Base-by-base conservation (phyloP, 352 stramenopile genomes). In the Globisporangium cystogenes region DNA sequence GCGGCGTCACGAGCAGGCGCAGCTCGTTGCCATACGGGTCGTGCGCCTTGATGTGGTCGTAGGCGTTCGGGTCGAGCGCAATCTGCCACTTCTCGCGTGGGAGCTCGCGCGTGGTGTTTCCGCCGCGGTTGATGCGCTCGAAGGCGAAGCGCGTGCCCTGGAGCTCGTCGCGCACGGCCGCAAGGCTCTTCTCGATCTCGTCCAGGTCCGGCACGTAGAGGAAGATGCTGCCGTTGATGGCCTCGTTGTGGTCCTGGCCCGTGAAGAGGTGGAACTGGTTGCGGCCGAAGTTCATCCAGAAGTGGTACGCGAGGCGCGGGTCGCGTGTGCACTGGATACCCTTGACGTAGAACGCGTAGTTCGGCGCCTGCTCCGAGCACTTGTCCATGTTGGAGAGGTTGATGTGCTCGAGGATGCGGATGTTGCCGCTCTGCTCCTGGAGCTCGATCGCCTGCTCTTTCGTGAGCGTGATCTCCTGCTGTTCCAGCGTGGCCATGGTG, bases 251-350 rank as follows among this genome's bases (percentile, higher is more conserved):
- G 39, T 67, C 53, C 59, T 88, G 74, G 29, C 72, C 48, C 26
- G 77, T 85, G 59, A 88, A 86, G 26, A 88, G 52, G 51, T 88
- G 77, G 57, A 88, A 88, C 62, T 88, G 77, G 60, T 84, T 78
- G 55, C 76, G 73, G 0, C 70, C 77, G 33, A 72, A 85, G 48
- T 88, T 88, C 53, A 74, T 76, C 69, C 76, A 85, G 51, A 86
- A 82, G 56, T 86, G 74, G 58, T 81, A 85, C n/a, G 65, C 56
- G 21, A 88, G 64, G 15, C 77, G 74, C 39, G 77, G 72, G 55
- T 88, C 77, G 14, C 74, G 74, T 53, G 77, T 69, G 68, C 77
- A 88, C 48, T 72, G 70, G 24, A 88, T 63, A 0, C 74, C 75
- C 48, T 72, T 64, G 59, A 88, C 79, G 62, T 83, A 88, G 62